phyloP scores from a whole-genome alignment of 495 filamentous ascomycete genomes.

The Penicillium arizonense region DNA sequence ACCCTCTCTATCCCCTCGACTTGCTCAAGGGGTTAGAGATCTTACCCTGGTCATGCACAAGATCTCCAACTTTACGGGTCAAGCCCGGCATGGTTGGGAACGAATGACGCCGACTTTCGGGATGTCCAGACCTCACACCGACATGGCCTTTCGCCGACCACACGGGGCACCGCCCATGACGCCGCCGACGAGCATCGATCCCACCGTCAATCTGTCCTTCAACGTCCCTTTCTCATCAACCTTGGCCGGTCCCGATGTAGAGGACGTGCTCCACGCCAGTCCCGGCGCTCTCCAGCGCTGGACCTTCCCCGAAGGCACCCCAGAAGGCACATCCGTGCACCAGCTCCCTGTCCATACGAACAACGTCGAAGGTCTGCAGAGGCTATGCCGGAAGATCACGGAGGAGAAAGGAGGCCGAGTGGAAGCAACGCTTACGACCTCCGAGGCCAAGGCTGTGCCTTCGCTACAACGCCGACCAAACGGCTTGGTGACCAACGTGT shows the following conservation, averaged over 20 bases:
- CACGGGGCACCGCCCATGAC: constrained; percentile 65
- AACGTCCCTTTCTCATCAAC: constrained; percentile 93
- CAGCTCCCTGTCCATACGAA: constrained; percentile 84
- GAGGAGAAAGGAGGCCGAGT: constrained; percentile 65
- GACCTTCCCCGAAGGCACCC: constrained; percentile 84
- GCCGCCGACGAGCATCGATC: constrained; percentile 61
- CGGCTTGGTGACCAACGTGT: constrained; percentile 84
- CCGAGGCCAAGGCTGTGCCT: constrained; percentile 73
- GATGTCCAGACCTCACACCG: constrained; percentile 73
- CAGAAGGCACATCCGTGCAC: constrained; percentile 77
- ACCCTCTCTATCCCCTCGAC: constrained; percentile 40
- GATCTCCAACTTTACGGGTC: constrained; percentile 79
- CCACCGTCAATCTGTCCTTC: constrained; percentile 78
- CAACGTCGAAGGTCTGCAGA: constrained; percentile 75
- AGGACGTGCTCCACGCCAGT: constrained; percentile 89
- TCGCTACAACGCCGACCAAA: constrained; percentile 65
- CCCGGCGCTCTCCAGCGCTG: constrained; percentile 79
- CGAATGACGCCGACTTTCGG: constrained; percentile 82
- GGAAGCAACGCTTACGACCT: constrained; percentile 78
- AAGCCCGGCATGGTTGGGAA: constrained; percentile 88
- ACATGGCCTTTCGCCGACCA: constrained; percentile 72
- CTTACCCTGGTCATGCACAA: constrained; percentile 72
- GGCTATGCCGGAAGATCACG: constrained; percentile 74
- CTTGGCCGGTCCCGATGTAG: constrained; percentile 82
- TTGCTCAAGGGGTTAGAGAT: constrained; percentile 43